Conservation (phyloP, 164 flowering plant genomes). For the Tinospora cordifolia region DNA sequence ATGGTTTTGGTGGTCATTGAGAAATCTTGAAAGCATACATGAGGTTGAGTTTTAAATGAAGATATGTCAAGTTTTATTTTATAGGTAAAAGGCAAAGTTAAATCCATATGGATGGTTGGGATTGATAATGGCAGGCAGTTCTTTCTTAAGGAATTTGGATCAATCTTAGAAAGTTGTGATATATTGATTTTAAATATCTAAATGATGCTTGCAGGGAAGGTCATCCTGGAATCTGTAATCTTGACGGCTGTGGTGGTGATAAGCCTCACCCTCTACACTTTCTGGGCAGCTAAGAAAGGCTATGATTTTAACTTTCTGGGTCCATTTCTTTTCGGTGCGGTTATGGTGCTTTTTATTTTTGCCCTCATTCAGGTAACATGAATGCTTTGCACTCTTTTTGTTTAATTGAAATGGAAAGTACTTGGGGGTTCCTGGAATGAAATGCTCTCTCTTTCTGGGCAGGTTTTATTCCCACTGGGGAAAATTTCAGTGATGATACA, state of each 20-base stretch:
- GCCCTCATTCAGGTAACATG: conserved; percentile 31
- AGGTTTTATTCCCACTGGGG: conserved; percentile 40
- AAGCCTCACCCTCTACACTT: conserved; percentile 47
- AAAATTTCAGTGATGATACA: conserved; percentile 22
- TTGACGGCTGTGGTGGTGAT: conserved; percentile 34
- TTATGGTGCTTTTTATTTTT: conserved; percentile 28
- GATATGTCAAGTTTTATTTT: no score
- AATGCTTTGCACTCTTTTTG: not conserved
- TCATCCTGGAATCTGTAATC: conserved; percentile 31
- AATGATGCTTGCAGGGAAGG: conserved; percentile 27
- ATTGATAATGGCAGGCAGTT: no score
- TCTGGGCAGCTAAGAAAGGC: conserved; percentile 50
- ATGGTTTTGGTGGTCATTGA: no score
- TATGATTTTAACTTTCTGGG: conserved; percentile 46
- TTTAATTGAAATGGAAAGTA: not conserved
- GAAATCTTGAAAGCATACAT: no score
- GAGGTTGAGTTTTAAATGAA: no score
- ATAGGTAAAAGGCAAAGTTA: no score
- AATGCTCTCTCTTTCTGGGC: conserved; percentile 1
- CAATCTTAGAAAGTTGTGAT: no score
- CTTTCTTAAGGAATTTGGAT: no score
- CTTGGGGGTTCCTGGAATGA: not conserved
- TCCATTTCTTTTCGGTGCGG: conserved; percentile 36
- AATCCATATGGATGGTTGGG: no score
- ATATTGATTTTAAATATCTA: not conserved